These are phyloP conservation scores for Craspedostauros australis DNA, from an alignment of 108 stramenopile genomes.

Conservation along the genomic window DNA sequence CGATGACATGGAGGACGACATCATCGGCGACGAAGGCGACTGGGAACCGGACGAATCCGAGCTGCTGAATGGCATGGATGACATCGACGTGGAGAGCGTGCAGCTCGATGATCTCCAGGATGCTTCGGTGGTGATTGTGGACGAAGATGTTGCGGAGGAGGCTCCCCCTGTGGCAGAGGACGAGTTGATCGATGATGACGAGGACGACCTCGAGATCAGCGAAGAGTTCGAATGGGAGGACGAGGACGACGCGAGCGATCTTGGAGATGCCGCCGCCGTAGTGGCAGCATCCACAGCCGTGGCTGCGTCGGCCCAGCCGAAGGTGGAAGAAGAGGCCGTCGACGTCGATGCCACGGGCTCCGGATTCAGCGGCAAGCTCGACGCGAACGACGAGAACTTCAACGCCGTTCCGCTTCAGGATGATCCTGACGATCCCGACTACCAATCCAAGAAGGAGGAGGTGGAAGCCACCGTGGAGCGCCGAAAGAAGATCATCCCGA, in stretches of 20 bases:
- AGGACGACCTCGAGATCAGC: conserved; percentile 1
- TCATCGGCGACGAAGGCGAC: conserved; percentile 15
- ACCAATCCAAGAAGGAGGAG: conserved; percentile 25
- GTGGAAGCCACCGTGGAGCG: conserved; percentile 27
- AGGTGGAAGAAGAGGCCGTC: conserved; percentile 1
- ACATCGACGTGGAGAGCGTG: conserved; percentile 1
- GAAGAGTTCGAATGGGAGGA: conserved; percentile 13
- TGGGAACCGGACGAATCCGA: conserved; percentile 14
- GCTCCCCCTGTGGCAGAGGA: not conserved
- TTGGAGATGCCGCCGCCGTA: not conserved
- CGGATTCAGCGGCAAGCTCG: not conserved
- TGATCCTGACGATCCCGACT: conserved; percentile 38
- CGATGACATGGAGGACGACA: no score
- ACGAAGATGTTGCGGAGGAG: conserved; percentile 13
- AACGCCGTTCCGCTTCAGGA: conserved; percentile 19
- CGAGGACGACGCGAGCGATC: conserved; percentile 2
- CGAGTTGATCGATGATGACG: conserved; percentile 1
- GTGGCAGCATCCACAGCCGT: not conserved
- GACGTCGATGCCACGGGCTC: not conserved
- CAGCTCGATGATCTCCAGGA: conserved; percentile 5
- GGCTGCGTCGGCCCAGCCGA: not conserved
- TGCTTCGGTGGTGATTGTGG: conserved; percentile 3
- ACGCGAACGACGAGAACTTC: conserved; percentile 13
- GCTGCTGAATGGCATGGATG: conserved; percentile 6
- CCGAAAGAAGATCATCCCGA: conserved; percentile 9